Base-by-base conservation (phyloP, 192 early-diverging fungal species). In the Podila clonocystis region DNA sequence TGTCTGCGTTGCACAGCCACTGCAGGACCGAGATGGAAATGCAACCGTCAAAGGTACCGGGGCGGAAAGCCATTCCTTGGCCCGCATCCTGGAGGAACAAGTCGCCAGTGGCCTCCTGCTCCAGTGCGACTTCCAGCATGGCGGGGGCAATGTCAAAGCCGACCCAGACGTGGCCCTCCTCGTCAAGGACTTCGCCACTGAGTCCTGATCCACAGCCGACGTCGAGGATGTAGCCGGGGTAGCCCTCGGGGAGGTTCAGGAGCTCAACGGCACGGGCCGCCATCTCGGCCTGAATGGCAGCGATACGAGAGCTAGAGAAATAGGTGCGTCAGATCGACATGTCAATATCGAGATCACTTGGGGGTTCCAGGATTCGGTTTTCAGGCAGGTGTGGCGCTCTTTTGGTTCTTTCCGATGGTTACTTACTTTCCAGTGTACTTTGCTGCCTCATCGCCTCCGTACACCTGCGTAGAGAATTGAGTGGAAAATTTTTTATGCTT, bases 1-100 rank as follows among this genome's bases (percentile, higher is more conserved):
- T 94, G 87, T 99, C 98, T 9, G 98, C 97, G 79, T 99, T 99
- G 77, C 97, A 99, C 30, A 99, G 91, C 98, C 97, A 99, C 84
- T 99, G 98, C 33, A 99, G 75, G 6, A 97, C 97, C 1, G 98
- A 99, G 49, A 99, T 91, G 74, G 93, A 95, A 60, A 59, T 72
- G 34, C 64, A 73, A 29, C 96, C 98, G 70, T 99, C 98, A 87
- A 99, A 99, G 36, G 94, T 93, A 63, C 98, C 98, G 4, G 97
- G 96, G 7, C 97, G 89, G 83, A 94, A 99, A 12, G 89, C 93
- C 79, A 99, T 82, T 15, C 97, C 98, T 65, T 97, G 95, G 9
- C 98, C 97, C 76, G 96, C 95, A 82, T 99, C 98, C 70, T 97
- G 95, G 34, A 98, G 82, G 58, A 98, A 95, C 70, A 99, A 84